A percentile compares a stretch with the other conserved stretches of the same genome.
Evolutionary conservation across 106 monocot species (phyloP).

Genomic region (Allium cepa): DNA sequence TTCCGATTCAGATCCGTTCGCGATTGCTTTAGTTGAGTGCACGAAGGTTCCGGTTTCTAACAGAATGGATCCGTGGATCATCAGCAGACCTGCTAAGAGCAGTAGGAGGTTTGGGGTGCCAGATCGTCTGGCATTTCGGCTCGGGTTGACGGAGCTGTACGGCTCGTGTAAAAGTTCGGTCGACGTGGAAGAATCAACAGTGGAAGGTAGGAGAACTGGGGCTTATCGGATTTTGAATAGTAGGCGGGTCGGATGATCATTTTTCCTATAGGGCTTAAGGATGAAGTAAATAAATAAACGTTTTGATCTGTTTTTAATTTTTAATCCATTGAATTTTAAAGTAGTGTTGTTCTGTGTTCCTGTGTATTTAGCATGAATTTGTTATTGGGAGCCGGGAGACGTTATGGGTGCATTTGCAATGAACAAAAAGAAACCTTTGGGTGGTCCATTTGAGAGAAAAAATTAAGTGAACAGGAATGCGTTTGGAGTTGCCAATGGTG

Average conservation of each 20-base stretch:
- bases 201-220: not conserved
- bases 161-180: conserved; percentile 4
- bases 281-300: conserved; percentile 3
- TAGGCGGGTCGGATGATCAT: not conserved
- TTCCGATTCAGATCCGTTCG: conserved; percentile 3
- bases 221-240: not conserved
- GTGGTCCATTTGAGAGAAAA: no score
- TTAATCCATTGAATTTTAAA: no score
- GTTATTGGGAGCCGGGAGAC: no score
- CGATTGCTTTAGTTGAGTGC: not conserved
- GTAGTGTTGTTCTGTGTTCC: no score
- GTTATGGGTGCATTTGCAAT: no score
- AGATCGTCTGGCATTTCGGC: not conserved
- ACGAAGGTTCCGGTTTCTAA: conserved; percentile 2
- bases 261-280: no score
- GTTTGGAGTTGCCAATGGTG: no score
- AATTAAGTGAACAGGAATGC: no score
- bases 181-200: not conserved
- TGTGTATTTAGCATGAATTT: no score
- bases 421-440: no score
- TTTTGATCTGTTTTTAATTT: not conserved
- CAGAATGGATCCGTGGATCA: not conserved
- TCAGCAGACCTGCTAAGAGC: not conserved
- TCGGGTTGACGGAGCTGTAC: conserved; percentile 2
- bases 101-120: not conserved